phyloP scores from a whole-genome alignment of 2,329 filamentous ascomycete genomes.

The Trichoderma afroharzianum region DNA sequence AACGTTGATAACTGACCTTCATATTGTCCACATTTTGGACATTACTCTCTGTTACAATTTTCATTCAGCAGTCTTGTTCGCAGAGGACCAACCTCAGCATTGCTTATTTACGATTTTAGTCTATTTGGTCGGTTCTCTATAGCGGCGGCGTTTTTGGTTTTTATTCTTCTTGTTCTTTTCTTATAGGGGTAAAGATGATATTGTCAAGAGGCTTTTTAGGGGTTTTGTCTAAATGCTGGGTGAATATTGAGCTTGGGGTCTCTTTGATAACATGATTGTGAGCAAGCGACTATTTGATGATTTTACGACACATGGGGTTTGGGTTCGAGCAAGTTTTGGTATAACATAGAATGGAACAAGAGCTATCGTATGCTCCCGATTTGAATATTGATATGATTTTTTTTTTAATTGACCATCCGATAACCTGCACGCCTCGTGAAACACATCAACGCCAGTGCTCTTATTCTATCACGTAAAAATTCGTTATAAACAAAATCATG shows the following conservation, averaged over 20 bases:
- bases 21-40: slow-evolving; percentile 18
- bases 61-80: slow-evolving; percentile 6
- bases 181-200: background rate
- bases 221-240: background rate
- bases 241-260: background rate
- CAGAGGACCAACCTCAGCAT: background rate
- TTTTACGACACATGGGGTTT: background rate
- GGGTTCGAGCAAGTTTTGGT: background rate
- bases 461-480: background rate
- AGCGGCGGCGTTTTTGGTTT: slow-evolving; percentile 33
- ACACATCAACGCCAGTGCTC: background rate
- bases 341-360: slow-evolving; percentile 6
- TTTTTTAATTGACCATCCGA: background rate
- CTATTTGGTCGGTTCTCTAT: background rate
- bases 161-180: background rate
- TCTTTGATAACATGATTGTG: background rate
- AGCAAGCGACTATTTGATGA: background rate
- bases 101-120: background rate
- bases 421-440: background rate
- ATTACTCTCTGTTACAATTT: background rate
- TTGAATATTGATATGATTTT: background rate
- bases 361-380: background rate
- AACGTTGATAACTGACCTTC: slow-evolving; percentile 23
- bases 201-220: background rate
- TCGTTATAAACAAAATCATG: background rate